A percentile compares a stretch with the other conserved stretches of the same genome.
Conservation (phyloP, 179 eudicot species). For the Spinacia oleracea region DNA sequence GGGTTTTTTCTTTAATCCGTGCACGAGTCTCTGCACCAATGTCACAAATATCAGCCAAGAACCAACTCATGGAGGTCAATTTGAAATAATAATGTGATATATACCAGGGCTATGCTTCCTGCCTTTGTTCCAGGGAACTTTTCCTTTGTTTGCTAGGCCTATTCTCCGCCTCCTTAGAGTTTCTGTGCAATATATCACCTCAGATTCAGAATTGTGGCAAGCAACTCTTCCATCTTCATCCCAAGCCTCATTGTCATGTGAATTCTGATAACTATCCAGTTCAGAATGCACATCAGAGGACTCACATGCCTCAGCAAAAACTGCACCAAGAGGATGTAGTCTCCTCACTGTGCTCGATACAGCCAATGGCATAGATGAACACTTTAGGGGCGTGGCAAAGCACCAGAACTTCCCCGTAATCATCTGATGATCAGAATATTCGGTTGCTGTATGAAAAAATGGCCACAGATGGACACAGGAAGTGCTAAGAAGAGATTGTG, state of each 20-base stretch:
- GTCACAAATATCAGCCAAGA: slow-evolving; percentile 14
- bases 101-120: slow-evolving; percentile 70
- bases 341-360: slow-evolving; percentile 25
- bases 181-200: slow-evolving; percentile 24
- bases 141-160: slow-evolving; percentile 78
- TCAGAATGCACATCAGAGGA: slow-evolving; percentile 29
- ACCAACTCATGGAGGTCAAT: not conserved
- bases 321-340: slow-evolving; percentile 29
- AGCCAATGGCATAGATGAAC: slow-evolving; percentile 28
- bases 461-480: slow-evolving; percentile 30
- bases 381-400: slow-evolving; percentile 32
- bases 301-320: slow-evolving; percentile 22
- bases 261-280: slow-evolving; percentile 14
- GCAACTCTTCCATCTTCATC: slow-evolving; percentile 23
- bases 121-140: slow-evolving; percentile 89
- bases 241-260: slow-evolving; percentile 17
- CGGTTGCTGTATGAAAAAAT: slow-evolving; percentile 26
- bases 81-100: not conserved
- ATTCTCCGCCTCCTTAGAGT: slow-evolving; percentile 53
- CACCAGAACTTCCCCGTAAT: slow-evolving; percentile 16
- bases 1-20: slow-evolving; percentile 66
- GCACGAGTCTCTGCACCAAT: slow-evolving; percentile 65
- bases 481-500: slow-evolving; percentile 15
- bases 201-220: slow-evolving; percentile 23
- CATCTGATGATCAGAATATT: slow-evolving; percentile 28